Conservation (phyloP, 192 early-diverging fungal species). For the Mycoemilia scoparia region DNA sequence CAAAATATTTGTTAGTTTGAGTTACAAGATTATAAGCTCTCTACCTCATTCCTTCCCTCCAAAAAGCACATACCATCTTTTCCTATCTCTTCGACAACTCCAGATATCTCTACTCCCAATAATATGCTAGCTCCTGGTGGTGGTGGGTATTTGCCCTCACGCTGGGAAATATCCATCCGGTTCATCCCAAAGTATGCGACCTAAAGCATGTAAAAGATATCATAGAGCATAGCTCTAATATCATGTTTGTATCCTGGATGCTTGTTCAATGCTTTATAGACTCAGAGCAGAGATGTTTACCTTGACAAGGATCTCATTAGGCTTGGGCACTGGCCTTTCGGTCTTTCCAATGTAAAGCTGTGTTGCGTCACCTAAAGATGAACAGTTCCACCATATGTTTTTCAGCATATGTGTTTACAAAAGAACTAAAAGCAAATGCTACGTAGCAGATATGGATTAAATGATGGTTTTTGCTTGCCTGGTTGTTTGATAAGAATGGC, state of each 20-base stretch:
- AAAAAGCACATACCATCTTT: constrained; percentile 10
- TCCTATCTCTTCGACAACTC: constrained; percentile 34
- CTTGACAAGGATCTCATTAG: constrained; percentile 32
- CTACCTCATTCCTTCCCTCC: background rate
- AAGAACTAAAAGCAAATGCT: too few species aligned
- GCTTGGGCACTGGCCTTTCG: constrained; percentile 15
- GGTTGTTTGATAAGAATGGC: constrained; percentile 30
- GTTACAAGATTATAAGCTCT: too few species aligned
- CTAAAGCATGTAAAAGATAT: constrained; percentile 3
- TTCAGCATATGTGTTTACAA: too few species aligned
- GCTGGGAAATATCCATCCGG: constrained; percentile 60
- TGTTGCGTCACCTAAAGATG: constrained; percentile 16
- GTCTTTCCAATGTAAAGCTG: constrained; percentile 31
- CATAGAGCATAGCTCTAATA: background rate
- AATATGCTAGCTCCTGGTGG: constrained; percentile 41
- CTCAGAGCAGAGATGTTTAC: constrained; percentile 3
- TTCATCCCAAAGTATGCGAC: constrained; percentile 46
- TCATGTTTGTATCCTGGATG: background rate
- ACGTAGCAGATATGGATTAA: background rate
- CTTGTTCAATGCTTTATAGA: background rate
- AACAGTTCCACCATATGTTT: too few species aligned
- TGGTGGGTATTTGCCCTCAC: constrained; percentile 47
- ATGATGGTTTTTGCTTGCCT: constrained; percentile 5
- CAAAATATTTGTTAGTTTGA: too few species aligned
- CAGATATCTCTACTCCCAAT: constrained; percentile 59